Base-by-base conservation (phyloP, 2,329 filamentous ascomycete genomes). In the Sphaerostilbella broomeana region DNA sequence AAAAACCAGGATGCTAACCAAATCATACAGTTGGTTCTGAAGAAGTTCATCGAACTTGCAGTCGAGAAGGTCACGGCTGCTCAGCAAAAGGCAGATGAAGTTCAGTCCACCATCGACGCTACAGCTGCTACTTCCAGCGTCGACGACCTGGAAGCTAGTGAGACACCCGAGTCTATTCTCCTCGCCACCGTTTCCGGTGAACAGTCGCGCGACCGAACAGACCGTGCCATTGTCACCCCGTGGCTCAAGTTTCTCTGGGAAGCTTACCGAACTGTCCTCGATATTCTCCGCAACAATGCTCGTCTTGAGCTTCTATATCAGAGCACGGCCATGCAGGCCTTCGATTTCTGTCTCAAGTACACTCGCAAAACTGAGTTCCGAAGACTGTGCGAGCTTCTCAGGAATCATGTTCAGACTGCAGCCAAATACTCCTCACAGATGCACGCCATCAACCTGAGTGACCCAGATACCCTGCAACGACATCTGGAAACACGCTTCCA, bases 171-270 rank as follows among this genome's bases (percentile, higher is more conserved):
- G 70, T 97, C 92, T 19, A 95, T 98, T 60, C 81, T 98, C 46
- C 81, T 98, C 32, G 94, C 92, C 48, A 98, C 92, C 38, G 92
- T 98, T 46, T 98, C 92, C 26, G 92, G 92, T 49, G 92, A 98
- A 70, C 90, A 97, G 68, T 95, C 90, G 45, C 84, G 86, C 61
- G 92, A 98, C 68, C 86, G 92, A 52, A 98, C 92, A 55, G 92
- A 98, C 70, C 84, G 92, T 56, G 92, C 92, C 59, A 94, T 98
- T 56, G 92, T 98, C 45, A 98, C 92, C 19, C 92, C 92, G 44
- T 98, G 92, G 92, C 79, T 98, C 58, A 98, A 98, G 72, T 98
- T 98, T 62, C 74, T 98, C 47, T 98, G 92, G 92, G 92, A 98
- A 73, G 95, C 92, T 12, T 98, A 98, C 72, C 85, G 92, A 47